phyloP scores from a whole-genome alignment of 2,329 filamentous ascomycete genomes.

The Capronia epimyces region DNA sequence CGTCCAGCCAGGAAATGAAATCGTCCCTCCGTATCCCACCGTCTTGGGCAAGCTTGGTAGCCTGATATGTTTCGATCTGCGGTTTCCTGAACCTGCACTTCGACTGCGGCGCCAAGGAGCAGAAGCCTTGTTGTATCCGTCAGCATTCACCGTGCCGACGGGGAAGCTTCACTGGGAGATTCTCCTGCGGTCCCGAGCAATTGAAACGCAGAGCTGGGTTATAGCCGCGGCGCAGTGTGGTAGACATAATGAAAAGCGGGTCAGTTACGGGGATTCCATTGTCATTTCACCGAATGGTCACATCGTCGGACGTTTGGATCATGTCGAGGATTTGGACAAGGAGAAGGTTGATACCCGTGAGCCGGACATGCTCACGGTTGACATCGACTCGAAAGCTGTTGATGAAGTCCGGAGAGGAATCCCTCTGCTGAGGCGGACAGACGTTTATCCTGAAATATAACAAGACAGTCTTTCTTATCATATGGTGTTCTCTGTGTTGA shows the following conservation, averaged over 20 bases:
- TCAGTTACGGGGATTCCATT: constrained; percentile 80
- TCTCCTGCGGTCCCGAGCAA: constrained; percentile 71
- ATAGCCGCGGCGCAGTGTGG: constrained; percentile 81
- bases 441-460: constrained; percentile 45
- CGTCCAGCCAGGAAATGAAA: constrained; percentile 59
- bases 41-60: constrained; percentile 69
- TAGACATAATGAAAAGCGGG: constrained; percentile 65
- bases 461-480: not conserved
- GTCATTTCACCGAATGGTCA: constrained; percentile 83
- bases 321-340: constrained; percentile 40
- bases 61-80: constrained; percentile 85
- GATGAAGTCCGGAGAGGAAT: constrained; percentile 52
- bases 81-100: constrained; percentile 71
- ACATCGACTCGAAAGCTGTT: constrained; percentile 51
- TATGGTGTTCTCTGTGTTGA: too few relatives aligned
- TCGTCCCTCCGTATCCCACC: constrained; percentile 67
- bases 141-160: constrained; percentile 82
- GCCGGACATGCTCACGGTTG: constrained; percentile 46
- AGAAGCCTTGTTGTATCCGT: constrained; percentile 78
- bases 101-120: constrained; percentile 61
- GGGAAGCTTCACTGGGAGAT: constrained; percentile 81
- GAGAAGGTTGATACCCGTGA: constrained; percentile 31
- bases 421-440: constrained; percentile 52
- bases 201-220: constrained; percentile 84
- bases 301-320: constrained; percentile 58